Evolutionary conservation across 176 grass and related monocot species (phyloP), one percentile per base, ranked within the genome.

Genomic region (Echinochloa phyllopogon): DNA sequence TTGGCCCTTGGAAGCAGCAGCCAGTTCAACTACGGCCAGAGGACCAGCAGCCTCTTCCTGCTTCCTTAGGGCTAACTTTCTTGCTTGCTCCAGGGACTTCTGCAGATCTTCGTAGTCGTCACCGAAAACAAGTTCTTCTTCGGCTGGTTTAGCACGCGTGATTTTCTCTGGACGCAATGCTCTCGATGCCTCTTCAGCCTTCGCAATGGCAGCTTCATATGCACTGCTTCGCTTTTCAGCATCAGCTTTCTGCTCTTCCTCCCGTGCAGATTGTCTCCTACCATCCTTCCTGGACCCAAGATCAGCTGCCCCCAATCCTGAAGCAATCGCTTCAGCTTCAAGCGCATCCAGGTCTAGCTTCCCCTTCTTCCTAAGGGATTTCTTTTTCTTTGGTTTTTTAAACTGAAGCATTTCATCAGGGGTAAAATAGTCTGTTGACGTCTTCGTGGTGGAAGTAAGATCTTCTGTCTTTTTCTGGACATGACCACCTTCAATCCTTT

Each of bases 381-480:
- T 99, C 88, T 99, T 99, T 85, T 99, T 98, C 92, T 96, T 99
- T 73, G 96, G 96, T 86, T 96, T 98, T 78, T 94, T 94, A 78
- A 98, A 99, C 78, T 88, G 83, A 82, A 98, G 83, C 96, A 98
- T 95, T 89, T 95, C 93, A 21, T 95, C 89, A 49, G 85, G 77
- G 21, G 91, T 91, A 70, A 91, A 98, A 84, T 99, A 99, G 68
- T 94, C 93, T 86, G 96, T 94, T 69, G 74, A 39, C 40, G 69
- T 78, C 87, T 92, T 98, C 20, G 71, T 80, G 83, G 70, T 49
- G 18, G 89, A 82, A 59, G 80, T 92, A 80, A 94, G 86, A 58
- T 98, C 89, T 89, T 92, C 87, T 66, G 85, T 92, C 65, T 69
- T 88, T 90, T 92, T 92, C 61, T 84, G 80, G 24, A 76, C 23